Base-by-base conservation (phyloP, 306 rosid genomes). In the Aeschynomene evenia region DNA sequence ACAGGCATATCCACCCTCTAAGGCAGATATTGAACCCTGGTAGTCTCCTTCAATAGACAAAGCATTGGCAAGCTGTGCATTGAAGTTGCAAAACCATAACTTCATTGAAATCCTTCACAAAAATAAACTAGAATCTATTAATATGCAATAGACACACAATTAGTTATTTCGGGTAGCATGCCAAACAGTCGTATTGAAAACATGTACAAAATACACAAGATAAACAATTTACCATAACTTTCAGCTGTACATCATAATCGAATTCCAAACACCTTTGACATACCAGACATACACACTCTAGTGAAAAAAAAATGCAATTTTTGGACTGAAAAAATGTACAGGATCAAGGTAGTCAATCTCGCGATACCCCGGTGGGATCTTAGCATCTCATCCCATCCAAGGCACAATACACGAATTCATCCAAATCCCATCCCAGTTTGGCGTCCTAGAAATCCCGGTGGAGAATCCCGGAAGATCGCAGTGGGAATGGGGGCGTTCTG, bases 11-110 rank as follows among this genome's bases (percentile, higher is more conserved):
- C 98, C 98, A 45, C 86, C 77, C 70, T 88, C 89, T 54, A 93
- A 88, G 34, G 94, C 91, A 28, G 91, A 78, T 33, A 90, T 74
- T 50, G 98, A 85, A 64, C 84, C 88, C 76, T 69, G 87, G 64
- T 88, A 86, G 71, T 93, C 97, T 46, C 97, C 98, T 83, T 93
- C 98, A 55, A 87, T 88, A 18, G 83, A 84, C 77, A 94, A 77
- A 70, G 97, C 97, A 82, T 94, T 94, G 5, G 98, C 97, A 50
- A 93, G 95, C 88, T 94, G 98, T 33, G 97, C 85, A 80, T 88
- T 90, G 83, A 94, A 94, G 92, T 94, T 94, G 88, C 98, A 94
- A 29, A 83, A 73, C 98, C 98, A 94, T 63, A 94, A 73, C 76
- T 88, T 90, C 82, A 85, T 90, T 61, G 94, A 76, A 77, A 85